Percentiles rank a stretch among this genome's conserved stretches.
Conservation (phyloP, 2,329 filamentous ascomycete species). For the Fusarium circinatum region DNA sequence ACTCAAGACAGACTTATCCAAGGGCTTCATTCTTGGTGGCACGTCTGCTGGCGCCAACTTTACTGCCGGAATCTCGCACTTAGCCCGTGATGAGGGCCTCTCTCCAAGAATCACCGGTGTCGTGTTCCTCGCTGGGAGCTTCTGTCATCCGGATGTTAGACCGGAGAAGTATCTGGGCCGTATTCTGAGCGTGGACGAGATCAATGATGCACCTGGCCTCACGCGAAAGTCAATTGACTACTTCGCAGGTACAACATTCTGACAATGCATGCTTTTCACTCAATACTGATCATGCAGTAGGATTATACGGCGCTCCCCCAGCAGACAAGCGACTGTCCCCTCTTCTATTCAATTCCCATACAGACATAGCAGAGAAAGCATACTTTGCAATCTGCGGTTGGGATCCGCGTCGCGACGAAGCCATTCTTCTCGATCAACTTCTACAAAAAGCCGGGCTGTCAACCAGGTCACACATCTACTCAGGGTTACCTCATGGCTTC, state of each 20-base stretch:
- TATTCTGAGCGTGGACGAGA: constrained; percentile 51
- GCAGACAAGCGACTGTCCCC: constrained; percentile 54
- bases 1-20: constrained; percentile 53
- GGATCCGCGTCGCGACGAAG: constrained; percentile 61
- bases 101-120: constrained; percentile 56
- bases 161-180: constrained; percentile 51
- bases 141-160: constrained; percentile 53
- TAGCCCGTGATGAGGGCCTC: constrained; percentile 51
- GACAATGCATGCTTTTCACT: too few species aligned
- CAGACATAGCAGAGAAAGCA: constrained; percentile 46
- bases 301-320: constrained; percentile 42
- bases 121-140: constrained; percentile 57
- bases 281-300: constrained; percentile 11
- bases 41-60: constrained; percentile 64
- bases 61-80: constrained; percentile 56
- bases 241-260: constrained; percentile 41
- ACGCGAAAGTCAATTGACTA: constrained; percentile 52
- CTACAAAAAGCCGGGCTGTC: constrained; percentile 48
- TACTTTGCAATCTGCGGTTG: constrained; percentile 60
- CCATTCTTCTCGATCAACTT: constrained; percentile 56
- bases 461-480: constrained; percentile 53
- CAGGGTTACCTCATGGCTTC: constrained; percentile 55
- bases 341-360: constrained; percentile 48
- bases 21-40: constrained; percentile 62
- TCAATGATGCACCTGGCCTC: constrained; percentile 46